Evolutionary conservation across 208 protist species (phyloP), one percentile per base, ranked within the genome.

Genomic region (Naegleria fowleri): DNA sequence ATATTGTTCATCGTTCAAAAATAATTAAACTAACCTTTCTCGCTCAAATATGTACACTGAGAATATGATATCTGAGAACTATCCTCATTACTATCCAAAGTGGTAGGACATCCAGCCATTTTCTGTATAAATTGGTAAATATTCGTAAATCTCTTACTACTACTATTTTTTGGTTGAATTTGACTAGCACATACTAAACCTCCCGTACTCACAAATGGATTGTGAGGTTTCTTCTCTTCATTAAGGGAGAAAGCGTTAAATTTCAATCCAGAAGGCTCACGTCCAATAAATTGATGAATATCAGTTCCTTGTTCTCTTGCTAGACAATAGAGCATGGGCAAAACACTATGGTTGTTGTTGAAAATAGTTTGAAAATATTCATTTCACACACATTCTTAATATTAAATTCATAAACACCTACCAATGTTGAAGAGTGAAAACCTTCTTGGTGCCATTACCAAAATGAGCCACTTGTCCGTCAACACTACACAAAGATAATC

Each of bases 221-320:
- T 95, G 91, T 95, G 94, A 48, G 94, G 94, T 83, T 90, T 91
- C 40, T 88, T 83, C 0, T 94, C 51, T 22, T 90, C n/a, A 83
- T 94, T 93, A 9, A 95, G 87, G 2, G 51, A 85, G 83, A 95
- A 89, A 6, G 87, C 92, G 85, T 95, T 95, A 59, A 94, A 95
- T 16, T n/a, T 67, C 15, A 22, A 11, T 38, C 94, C 94, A 52
- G 48, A 90, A 2, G 94, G 94, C 88, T 95, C 94, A 55, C 84
- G 87, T 29, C 93, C 94, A 38, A 95, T 90, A 39, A 93, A 92
- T 25, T 92, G 19, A 90, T 95, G 94, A 39, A 95, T 15, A 22
- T 95, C 76, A 39, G 15, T 6, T 38, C 91, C 91, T 13, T 89
- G 48, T 40, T 89, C 86, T 36, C 41, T 9, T 29, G 48, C 86